phyloP scores from a whole-genome alignment of 108 stramenopile genomes.

The Thalassiosira profunda region DNA sequence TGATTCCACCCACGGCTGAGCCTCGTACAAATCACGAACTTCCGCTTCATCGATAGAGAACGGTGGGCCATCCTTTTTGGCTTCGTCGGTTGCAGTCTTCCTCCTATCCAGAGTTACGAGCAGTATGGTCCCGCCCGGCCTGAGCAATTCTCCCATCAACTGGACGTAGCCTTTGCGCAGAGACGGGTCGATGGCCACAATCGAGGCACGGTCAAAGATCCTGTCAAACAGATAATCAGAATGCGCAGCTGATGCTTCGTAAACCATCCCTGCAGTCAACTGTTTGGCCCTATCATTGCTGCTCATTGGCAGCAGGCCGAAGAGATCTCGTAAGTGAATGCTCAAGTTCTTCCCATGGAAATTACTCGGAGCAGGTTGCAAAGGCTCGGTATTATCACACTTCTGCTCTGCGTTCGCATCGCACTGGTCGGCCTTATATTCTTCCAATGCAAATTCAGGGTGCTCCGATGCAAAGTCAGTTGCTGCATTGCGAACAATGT shows the following conservation, averaged over 20 bases:
- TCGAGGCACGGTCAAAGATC: constrained; percentile 81
- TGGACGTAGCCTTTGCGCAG: constrained; percentile 62
- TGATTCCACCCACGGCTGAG: constrained; percentile 58
- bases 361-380: constrained; percentile 5
- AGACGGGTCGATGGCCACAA: constrained; percentile 81
- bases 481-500: constrained; percentile 73
- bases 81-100: constrained; percentile 33
- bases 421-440: constrained; percentile 3
- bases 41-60: constrained; percentile 66
- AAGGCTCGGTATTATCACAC: too few species aligned
- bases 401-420: too few species aligned
- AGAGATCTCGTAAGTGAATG: constrained; percentile 73
- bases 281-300: constrained; percentile 19
- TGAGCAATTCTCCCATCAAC: constrained; percentile 53
- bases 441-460: constrained; percentile 48
- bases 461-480: constrained; percentile 79
- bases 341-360: constrained; percentile 63
- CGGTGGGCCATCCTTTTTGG: constrained; percentile 62
- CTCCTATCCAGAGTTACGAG: constrained; percentile 66
- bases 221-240: constrained; percentile 59
- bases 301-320: constrained; percentile 48
- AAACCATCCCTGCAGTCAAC: not conserved
- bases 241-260: not conserved
- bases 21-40: constrained; percentile 52
- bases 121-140: constrained; percentile 67